These are phyloP conservation scores for Pyricularia grisea DNA, from an alignment of 2,329 filamentous ascomycete species.

Conservation along the genomic window DNA sequence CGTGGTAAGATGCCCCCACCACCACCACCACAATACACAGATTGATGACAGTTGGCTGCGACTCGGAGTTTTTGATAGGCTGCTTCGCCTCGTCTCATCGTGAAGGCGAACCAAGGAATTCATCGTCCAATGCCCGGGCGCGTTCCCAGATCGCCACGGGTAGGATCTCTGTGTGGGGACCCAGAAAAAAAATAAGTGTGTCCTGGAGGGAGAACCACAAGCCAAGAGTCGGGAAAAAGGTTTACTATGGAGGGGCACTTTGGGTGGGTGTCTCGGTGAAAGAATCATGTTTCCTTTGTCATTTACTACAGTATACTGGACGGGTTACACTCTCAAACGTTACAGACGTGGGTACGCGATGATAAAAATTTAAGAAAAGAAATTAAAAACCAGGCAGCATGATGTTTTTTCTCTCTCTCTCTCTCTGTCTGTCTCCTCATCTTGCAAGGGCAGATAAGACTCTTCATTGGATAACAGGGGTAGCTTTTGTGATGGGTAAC, in stretches of 20 bases:
- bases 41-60: no score
- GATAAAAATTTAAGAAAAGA: no score
- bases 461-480: not conserved
- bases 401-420: not conserved
- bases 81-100: not conserved
- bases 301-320: not conserved
- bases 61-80: not conserved
- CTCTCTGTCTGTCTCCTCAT: no score
- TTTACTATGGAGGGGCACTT: no score
- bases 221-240: no score
- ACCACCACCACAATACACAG: no score
- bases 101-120: not conserved
- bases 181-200: not conserved
- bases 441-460: not conserved
- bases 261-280: no score
- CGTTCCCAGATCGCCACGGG: not conserved
- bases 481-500: not conserved
- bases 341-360: not conserved
- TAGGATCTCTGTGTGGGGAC: not conserved
- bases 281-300: no score
- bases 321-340: not conserved
- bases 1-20: not conserved
- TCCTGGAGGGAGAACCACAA: no score
- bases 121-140: not conserved
- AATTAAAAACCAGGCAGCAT: not conserved